A percentile compares a stretch with the other conserved stretches of the same genome.
Conservation (phyloP, 495 filamentous ascomycete genomes). For the Trichocladium antarcticum region DNA sequence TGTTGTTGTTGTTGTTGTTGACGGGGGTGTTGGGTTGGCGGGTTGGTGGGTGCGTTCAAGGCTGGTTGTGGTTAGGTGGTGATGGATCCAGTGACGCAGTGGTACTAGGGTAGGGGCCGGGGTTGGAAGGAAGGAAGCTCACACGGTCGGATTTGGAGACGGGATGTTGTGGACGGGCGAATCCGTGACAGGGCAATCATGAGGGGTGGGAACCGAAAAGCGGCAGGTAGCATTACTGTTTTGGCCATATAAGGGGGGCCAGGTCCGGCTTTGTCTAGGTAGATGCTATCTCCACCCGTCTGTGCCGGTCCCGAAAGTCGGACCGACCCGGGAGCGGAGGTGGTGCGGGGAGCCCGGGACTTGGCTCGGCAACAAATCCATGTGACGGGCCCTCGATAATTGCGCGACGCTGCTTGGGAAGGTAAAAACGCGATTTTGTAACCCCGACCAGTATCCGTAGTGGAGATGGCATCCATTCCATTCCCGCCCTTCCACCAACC, state of each 20-base stretch:
- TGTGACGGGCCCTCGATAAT: constrained; percentile 3
- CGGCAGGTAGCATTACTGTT: too few relatives aligned
- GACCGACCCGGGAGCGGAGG: constrained; percentile 2
- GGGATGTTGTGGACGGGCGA: not conserved
- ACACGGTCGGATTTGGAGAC: not conserved
- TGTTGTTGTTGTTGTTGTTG: constrained; percentile 1
- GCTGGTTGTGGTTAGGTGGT: not conserved
- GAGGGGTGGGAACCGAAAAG: not conserved
- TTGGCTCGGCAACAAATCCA: constrained; percentile 2
- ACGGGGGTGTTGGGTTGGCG: not conserved
- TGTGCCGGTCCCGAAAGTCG: not conserved
- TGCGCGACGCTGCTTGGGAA: not conserved
- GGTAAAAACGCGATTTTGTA: not conserved
- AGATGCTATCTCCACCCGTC: not conserved
- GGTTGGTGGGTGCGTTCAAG: not conserved
- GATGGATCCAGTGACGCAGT: too few relatives aligned
- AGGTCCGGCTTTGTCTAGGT: not conserved
- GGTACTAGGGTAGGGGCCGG: too few relatives aligned
- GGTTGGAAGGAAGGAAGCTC: not conserved
- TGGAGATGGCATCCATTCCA: too few relatives aligned
- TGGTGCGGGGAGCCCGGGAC: constrained; percentile 6
- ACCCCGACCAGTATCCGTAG: too few relatives aligned
- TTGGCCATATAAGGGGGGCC: not conserved
- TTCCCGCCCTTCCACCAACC: too few relatives aligned
- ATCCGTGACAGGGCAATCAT: not conserved